Evolutionary conservation across 345 rosid species (phyloP).

Genomic region (Populus tremula): DNA sequence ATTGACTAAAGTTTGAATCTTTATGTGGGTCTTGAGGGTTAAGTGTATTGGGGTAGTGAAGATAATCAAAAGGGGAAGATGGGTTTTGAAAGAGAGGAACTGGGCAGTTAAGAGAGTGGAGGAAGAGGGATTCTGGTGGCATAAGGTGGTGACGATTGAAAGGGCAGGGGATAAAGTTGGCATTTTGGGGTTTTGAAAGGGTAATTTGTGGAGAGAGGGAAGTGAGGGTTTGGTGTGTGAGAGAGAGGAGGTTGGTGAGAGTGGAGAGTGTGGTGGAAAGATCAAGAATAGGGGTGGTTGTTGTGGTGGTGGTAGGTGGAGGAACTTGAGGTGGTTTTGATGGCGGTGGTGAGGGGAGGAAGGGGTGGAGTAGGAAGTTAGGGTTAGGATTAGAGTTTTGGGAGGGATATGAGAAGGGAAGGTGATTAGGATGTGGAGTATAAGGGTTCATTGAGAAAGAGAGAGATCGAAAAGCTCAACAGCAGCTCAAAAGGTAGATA

Average conservation of each 20-base stretch:
- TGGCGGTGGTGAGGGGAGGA: slow-evolving; percentile 8
- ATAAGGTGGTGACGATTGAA: slow-evolving; percentile 59
- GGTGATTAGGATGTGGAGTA: slow-evolving; percentile 1
- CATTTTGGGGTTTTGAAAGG: slow-evolving; percentile 27
- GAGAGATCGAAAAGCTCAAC: too few relatives aligned
- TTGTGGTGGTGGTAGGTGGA: background rate
- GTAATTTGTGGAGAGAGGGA: slow-evolving; percentile 24
- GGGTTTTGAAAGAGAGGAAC: slow-evolving; percentile 36
- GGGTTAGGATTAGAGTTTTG: slow-evolving; percentile 13
- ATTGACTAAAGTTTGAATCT: slow-evolving; percentile 7
- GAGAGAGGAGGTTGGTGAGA: slow-evolving; percentile 39
- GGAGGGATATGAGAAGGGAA: background rate
- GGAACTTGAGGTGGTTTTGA: background rate
- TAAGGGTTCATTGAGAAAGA: slow-evolving; percentile 15
- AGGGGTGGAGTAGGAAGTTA: slow-evolving; percentile 5
- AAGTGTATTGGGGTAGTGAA: slow-evolving; percentile 50
- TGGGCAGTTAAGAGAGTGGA: slow-evolving; percentile 71
- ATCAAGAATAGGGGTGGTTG: slow-evolving; percentile 15
- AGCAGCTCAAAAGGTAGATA: too few relatives aligned
- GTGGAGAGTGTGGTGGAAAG: slow-evolving; percentile 47
- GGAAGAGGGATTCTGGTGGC: slow-evolving; percentile 69
- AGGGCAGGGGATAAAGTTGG: slow-evolving; percentile 46
- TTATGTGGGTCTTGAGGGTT: slow-evolving; percentile 16
- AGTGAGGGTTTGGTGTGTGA: slow-evolving; percentile 32
- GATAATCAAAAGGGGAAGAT: slow-evolving; percentile 24